Evolutionary conservation across 2,329 filamentous ascomycete genomes (phyloP), one percentile per base, ranked within the genome.

Genomic region (Epichloe aotearoae): DNA sequence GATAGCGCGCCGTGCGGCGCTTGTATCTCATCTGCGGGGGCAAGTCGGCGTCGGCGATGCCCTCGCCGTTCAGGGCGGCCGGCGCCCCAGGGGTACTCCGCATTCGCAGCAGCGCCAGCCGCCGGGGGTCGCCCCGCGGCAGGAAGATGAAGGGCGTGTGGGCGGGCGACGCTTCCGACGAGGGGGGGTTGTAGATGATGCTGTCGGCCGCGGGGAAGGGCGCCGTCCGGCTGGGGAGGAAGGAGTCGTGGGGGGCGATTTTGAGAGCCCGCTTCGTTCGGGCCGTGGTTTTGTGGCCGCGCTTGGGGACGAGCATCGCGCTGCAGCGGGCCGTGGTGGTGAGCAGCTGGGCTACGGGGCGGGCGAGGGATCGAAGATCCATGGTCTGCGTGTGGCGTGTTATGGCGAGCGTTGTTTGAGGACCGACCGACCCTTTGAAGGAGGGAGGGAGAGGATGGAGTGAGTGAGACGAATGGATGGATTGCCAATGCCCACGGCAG

Each of bases 71-170:
- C 7, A 60, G 47, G 8, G 8, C 58, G 7, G 58, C 26, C 4
- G 60, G 40, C 33, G 58, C 61, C 30, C 58, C 50, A 12, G 64
- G 60, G 34, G 61, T 60, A 53, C 64, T 63, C 36, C 78, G 70
- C 40, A 69, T 62, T 15, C 68, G 64, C 40, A 77, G 65, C 62
- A 75, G 72, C 45, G 72, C 70, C 49, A 68, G 66, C 30, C 76
- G 73, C 45, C 77, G 73, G 15, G 76, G 75, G 60, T 81, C 78
- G 56, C 61, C 65, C 47, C 70, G 72, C 50, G 80, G 80, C 33
- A 84, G 74, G 66, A 84, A 84, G 62, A 80, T 76, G 67, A 81
- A 75, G 51, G 80, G 80, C n/a, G 80, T 84, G 67, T 83, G 76
- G 59, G 72, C 73, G 52, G 81, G 78, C n/a, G 77, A 75, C 3